Evolutionary conservation across 441 rosid genomes (phyloP).

Genomic region (Corymbia citriodora): DNA sequence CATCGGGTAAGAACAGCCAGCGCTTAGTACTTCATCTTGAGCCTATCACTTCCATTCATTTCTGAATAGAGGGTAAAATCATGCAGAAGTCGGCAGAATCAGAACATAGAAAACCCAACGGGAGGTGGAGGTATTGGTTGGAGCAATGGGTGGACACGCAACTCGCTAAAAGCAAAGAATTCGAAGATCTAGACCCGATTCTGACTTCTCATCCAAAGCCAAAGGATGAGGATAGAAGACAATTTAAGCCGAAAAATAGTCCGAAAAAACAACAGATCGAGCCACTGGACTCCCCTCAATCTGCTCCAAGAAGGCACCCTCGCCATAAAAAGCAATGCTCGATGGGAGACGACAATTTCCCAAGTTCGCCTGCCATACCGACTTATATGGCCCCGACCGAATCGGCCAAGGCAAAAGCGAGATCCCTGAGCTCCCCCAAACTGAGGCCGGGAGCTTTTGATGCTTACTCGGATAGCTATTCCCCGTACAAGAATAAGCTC

Average conservation of each 20-base stretch:
- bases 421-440: slow-evolving; percentile 77
- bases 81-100: slow-evolving; percentile 79
- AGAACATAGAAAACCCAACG: slow-evolving; percentile 51
- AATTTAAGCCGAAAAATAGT: slow-evolving; percentile 21
- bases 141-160: slow-evolving; percentile 91
- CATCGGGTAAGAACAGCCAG: slow-evolving; percentile 48
- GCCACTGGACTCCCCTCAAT: slow-evolving; percentile 21
- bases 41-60: background rate
- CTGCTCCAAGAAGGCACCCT: slow-evolving; percentile 35
- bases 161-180: slow-evolving; percentile 57
- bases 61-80: background rate
- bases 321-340: slow-evolving; percentile 54
- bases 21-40: background rate
- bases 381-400: slow-evolving; percentile 90
- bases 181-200: slow-evolving; percentile 68
- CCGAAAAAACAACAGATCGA: slow-evolving; percentile 22
- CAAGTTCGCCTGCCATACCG: slow-evolving; percentile 38
- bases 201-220: slow-evolving; percentile 29
- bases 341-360: slow-evolving; percentile 48
- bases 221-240: slow-evolving; percentile 38
- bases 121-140: slow-evolving; percentile 81
- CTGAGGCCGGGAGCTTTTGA: slow-evolving; percentile 56
- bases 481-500: slow-evolving; percentile 67
- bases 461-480: slow-evolving; percentile 69
- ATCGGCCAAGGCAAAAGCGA: slow-evolving; percentile 78